These are phyloP conservation scores for Candida ovalis DNA, from an alignment of 805 yeast species.

Conservation along the genomic window DNA sequence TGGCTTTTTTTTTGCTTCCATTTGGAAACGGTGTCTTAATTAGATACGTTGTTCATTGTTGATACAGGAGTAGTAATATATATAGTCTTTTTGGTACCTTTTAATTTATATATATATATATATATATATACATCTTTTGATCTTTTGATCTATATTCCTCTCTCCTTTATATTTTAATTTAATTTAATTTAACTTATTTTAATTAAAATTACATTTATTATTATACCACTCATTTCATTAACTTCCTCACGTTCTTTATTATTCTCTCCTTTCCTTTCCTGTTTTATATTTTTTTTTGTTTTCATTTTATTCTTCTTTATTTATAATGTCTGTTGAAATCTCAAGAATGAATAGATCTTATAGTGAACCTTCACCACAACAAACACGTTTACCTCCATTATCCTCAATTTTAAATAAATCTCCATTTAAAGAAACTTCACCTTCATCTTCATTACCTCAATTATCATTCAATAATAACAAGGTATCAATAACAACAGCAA, in stretches of 20 bases:
- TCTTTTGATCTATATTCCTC: too few relatives aligned
- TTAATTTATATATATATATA: too few relatives aligned
- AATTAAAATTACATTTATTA: too few relatives aligned
- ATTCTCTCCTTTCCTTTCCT: too few relatives aligned
- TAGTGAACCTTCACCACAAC: slow-evolving; percentile 24
- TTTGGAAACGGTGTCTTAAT: not conserved
- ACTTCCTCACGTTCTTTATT: too few relatives aligned
- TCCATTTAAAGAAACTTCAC: slow-evolving; percentile 2
- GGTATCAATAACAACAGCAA: slow-evolving; percentile 7
- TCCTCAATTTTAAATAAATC: slow-evolving; percentile 19
- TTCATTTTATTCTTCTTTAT: too few relatives aligned
- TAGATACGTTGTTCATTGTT: not conserved
- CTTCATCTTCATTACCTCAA: not conserved
- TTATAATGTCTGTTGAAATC: slow-evolving; percentile 20
- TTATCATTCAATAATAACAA: not conserved
- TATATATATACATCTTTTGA: too few relatives aligned
- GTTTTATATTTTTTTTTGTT: too few relatives aligned
- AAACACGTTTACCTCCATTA: slow-evolving; percentile 24
- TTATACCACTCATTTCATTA: too few relatives aligned
- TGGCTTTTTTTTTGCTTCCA: too few relatives aligned
- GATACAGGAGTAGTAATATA: not conserved
- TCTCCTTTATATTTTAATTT: too few relatives aligned
- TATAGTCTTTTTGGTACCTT: not conserved
- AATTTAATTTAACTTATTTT: too few relatives aligned
- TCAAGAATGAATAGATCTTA: slow-evolving; percentile 21